Evolutionary conservation across 257 asterid genomes (phyloP).

Genomic region (Solanum tarijense): DNA sequence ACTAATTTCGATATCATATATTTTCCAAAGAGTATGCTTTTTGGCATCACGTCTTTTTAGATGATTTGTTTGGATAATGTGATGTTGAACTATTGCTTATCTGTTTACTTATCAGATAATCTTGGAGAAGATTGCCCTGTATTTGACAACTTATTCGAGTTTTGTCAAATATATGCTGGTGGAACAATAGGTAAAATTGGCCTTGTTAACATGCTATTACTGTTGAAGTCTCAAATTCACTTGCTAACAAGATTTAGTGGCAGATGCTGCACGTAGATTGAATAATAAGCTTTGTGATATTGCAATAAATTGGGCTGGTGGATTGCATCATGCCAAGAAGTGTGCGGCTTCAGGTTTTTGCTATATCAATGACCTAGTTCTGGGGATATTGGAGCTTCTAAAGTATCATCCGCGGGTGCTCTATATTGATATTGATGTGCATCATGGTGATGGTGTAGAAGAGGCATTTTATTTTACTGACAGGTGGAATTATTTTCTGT

Average conservation of each 20-base stretch:
- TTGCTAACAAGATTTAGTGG: slow-evolving; percentile 15
- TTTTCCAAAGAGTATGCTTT: neutral
- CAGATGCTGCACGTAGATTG: slow-evolving; percentile 96
- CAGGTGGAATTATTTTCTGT: slow-evolving; percentile 35
- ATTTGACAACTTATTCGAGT: slow-evolving; percentile 87
- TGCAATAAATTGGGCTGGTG: slow-evolving; percentile 99
- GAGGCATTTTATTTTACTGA: slow-evolving; percentile 96
- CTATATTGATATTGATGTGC: slow-evolving; percentile 96
- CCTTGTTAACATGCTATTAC: slow-evolving; percentile 1
- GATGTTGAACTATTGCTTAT: slow-evolving; percentile 2
- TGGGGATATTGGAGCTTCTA: slow-evolving; percentile 95
- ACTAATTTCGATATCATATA: neutral
- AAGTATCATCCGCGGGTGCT: slow-evolving; percentile 93
- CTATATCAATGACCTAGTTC: slow-evolving; percentile 87
- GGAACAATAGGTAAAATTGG: slow-evolving; percentile 76
- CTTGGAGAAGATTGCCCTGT: slow-evolving; percentile 99
- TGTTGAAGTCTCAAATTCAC: neutral
- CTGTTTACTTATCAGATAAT: slow-evolving; percentile 44
- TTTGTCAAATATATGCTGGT: slow-evolving; percentile 97
- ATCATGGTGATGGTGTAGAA: slow-evolving; percentile 99
- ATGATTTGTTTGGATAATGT: neutral
- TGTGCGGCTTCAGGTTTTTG: slow-evolving; percentile 99
- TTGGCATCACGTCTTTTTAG: neutral
- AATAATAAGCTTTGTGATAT: slow-evolving; percentile 81
- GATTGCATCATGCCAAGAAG: slow-evolving; percentile 98